These are phyloP conservation scores for Cyclotella sp. DNA, from an alignment of 108 stramenopile genomes.

Conservation along the genomic window DNA sequence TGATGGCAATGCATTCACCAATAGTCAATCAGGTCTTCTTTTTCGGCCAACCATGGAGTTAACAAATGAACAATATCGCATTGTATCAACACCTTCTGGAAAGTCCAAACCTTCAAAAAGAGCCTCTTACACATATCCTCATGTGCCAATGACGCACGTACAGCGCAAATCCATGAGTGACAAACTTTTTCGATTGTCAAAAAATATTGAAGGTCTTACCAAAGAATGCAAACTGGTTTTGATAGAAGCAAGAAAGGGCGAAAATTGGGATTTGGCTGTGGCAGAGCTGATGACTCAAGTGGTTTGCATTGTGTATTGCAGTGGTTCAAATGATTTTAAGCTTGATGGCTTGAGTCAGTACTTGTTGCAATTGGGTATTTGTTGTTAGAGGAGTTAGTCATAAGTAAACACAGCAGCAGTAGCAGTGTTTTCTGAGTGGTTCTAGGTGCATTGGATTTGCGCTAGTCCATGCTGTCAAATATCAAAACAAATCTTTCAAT, in stretches of 20 bases:
- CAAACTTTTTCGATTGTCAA: slow-evolving; percentile 73
- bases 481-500: too few relatives aligned
- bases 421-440: too few relatives aligned
- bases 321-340: slow-evolving; percentile 58
- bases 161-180: slow-evolving; percentile 83
- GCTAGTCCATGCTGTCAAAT: too few relatives aligned
- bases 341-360: slow-evolving; percentile 80
- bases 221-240: slow-evolving; percentile 78
- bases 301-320: slow-evolving; percentile 69
- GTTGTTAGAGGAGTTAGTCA: too few relatives aligned
- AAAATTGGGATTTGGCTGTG: slow-evolving; percentile 83
- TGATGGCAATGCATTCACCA: neutral
- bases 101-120: slow-evolving; percentile 26
- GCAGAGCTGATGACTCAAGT: slow-evolving; percentile 88
- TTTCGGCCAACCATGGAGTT: slow-evolving; percentile 73
- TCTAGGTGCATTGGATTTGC: too few relatives aligned
- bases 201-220: slow-evolving; percentile 69
- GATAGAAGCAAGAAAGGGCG: slow-evolving; percentile 71
- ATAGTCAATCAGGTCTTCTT: slow-evolving; percentile 41
- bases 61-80: slow-evolving; percentile 70
- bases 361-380: slow-evolving; percentile 72
- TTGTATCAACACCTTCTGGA: slow-evolving; percentile 48
- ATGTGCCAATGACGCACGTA: slow-evolving; percentile 73
- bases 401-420: too few relatives aligned
- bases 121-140: slow-evolving; percentile 66